Evolutionary conservation across 139 green algal species (phyloP), one percentile per base, ranked within the genome.

Genomic region (Tetradesmus lagerheimii): DNA sequence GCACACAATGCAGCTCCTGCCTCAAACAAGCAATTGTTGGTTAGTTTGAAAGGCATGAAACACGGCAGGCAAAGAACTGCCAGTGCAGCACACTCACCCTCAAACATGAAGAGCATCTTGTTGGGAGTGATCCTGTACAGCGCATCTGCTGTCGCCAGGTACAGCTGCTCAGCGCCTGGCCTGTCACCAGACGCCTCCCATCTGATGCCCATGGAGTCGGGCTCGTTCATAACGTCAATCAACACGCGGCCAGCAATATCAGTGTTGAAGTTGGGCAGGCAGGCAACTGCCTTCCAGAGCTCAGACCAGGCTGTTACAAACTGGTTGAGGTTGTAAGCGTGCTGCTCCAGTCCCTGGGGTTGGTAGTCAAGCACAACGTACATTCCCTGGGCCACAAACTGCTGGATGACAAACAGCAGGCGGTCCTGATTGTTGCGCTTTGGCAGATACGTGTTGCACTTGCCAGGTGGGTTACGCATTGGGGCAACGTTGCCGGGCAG

Each of bases 341-440:
- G 71, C 15, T 84, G 57, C 39, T 90, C 87, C 37, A 67, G 15
- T 41, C 87, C 87, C 78, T 67, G 34, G 1, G 88, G 88, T n/a
- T 91, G 88, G 66, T 91, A 91, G 80, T 91, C 88, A 31, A 91
- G 80, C 29, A 91, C 41, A 11, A 91, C 88, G 35, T 91, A 91
- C 64, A 91, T 84, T 18, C 88, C 88, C 80, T 87, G 67, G 11
- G 88, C 88, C 37, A 91, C 41, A 43, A 91, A 88, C 34, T 39
- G 18, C 80, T 91, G 88, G 0, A 88, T 20, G 4, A 77, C 80
- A 64, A 83, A 91, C 31, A 88, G 41, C 20, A 91, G 43, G 0
- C 88, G 66, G 67, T 91, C 78, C 50, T 35, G 31, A 34, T 77
- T 83, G 31, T 64, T 79, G 41, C 37, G n/a, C 2, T 29, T 83